These are phyloP conservation scores for Sporothrix pseudoabietina DNA, from an alignment of 2,329 filamentous ascomycete species.

Conservation along the genomic window DNA sequence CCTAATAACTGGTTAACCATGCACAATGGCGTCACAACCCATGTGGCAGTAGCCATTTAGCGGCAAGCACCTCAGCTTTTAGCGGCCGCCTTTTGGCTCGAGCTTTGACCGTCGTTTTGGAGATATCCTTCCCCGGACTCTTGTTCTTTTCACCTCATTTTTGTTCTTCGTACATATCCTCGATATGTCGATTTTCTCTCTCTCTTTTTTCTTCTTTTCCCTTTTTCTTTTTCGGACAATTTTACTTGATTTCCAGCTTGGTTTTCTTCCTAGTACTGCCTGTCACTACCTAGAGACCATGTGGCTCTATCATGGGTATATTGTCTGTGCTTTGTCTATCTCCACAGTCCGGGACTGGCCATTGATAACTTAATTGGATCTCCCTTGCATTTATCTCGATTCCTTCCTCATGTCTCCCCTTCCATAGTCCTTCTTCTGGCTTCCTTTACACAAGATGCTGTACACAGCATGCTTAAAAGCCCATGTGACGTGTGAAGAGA, in stretches of 20 bases:
- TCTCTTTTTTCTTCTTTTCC: no score
- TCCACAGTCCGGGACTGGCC: neutral
- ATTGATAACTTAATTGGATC: neutral
- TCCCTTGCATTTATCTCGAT: neutral
- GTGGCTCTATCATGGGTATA: neutral
- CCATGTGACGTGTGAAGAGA: neutral
- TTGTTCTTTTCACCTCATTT: neutral
- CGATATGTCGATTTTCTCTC: no score
- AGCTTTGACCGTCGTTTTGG: neutral
- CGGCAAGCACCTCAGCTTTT: neutral
- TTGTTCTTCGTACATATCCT: neutral
- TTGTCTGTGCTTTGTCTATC: no score
- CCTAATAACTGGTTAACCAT: neutral
- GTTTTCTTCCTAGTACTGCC: no score
- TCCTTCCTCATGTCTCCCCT: neutral
- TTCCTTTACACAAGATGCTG: neutral
- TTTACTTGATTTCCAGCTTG: no score
- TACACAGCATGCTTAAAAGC: neutral
- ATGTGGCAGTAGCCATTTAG: conserved; percentile 20
- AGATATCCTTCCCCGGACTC: neutral
- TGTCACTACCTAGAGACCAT: neutral
- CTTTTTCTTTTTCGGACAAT: no score
- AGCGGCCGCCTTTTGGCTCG: neutral
- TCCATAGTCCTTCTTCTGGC: neutral
- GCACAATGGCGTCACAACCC: conserved; percentile 32